Evolutionary conservation across 352 stramenopile genomes (phyloP), one percentile per base, ranked within the genome.

Genomic region (Phytophthora hybrid): DNA sequence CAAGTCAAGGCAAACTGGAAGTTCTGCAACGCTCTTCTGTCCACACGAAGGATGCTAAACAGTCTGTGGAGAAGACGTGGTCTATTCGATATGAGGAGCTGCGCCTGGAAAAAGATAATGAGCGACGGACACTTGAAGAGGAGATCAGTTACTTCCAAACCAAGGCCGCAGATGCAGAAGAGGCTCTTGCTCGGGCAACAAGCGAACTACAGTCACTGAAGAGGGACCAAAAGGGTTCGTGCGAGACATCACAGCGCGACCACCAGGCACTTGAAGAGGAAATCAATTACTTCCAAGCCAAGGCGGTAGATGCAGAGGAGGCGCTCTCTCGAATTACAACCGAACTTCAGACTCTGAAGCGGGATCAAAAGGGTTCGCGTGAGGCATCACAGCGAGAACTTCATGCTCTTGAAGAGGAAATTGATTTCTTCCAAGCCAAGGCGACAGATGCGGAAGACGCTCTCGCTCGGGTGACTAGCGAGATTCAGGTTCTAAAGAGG

Each of bases 1-100:
- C 76, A 4, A 90, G 84, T 32, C 75, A 93, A 65, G 56, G 63
- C 19, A 87, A 89, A 47, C 57, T 93, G 9, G 77, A 89, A 51
- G 73, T 70, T 2, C 47, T 90, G 14, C 72, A 92, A 68, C 77
- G 69, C 16, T 82, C 80, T 8, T 74, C 74, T 9, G 65, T 86
- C 4, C 80, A 87, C 52, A 73, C 73, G 0, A 85, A 85, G 13
- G 82, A 90, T 59, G 64, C 80, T 18, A 86, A 81, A 19, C 76
- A 87, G 66, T 76, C 63, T 0, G 2, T 76, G 6, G 82, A 89
- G 26, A 75, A 80, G 34, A 78, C 66, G 6, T 89, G 82, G 82
- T 76, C 74, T 34, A 59, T 75, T 13, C 65, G 74, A 14, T 88
- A 85, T 39, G 82, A 89, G 66, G 71, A 82, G 57, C 53, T 89